Evolutionary conservation across 2,329 filamentous ascomycete genomes (phyloP).

Genomic region (Alternaria panax): DNA sequence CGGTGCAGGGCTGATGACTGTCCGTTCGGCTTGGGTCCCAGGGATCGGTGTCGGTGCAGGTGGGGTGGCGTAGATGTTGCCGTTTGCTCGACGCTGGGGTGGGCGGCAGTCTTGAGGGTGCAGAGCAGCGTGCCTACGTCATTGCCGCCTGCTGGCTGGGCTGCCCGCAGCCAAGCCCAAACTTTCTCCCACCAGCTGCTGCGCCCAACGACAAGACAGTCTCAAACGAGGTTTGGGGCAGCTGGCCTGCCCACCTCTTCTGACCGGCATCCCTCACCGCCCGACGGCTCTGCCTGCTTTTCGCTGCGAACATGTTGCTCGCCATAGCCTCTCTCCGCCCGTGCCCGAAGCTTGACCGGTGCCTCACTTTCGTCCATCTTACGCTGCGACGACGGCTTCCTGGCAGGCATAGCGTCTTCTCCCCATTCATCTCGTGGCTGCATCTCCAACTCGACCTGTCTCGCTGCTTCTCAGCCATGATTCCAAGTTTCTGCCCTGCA

Average conservation of each 20-base stretch:
- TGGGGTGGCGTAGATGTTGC: conserved; percentile 33
- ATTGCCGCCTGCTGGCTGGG: conserved; percentile 19
- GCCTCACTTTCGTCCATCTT: conserved; percentile 8
- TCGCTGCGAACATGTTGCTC: conserved; percentile 15
- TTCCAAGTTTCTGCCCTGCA: conserved; percentile 25
- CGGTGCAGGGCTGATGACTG: conserved; percentile 29
- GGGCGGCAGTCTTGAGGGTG: conserved; percentile 16
- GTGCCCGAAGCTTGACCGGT: conserved; percentile 17
- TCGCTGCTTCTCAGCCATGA: conserved; percentile 6
- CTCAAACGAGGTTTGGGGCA: conserved; percentile 3
- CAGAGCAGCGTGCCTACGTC: conserved; percentile 11
- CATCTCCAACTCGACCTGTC: neutral
- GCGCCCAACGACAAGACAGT: conserved; percentile 18
- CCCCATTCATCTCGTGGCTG: neutral
- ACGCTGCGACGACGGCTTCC: neutral
- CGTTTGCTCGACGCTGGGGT: conserved; percentile 25
- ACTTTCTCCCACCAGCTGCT: conserved; percentile 8
- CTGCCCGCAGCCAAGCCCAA: conserved; percentile 6
- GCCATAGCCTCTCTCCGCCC: conserved; percentile 12
- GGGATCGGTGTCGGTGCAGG: conserved; percentile 14
- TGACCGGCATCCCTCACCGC: conserved; percentile 18
- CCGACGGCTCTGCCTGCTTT: neutral
- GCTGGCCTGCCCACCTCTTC: conserved; percentile 17
- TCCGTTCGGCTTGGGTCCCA: conserved; percentile 26
- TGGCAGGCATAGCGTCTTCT: neutral